Base-by-base conservation (phyloP, 306 rosid species). In the Acacia crassicarpa region DNA sequence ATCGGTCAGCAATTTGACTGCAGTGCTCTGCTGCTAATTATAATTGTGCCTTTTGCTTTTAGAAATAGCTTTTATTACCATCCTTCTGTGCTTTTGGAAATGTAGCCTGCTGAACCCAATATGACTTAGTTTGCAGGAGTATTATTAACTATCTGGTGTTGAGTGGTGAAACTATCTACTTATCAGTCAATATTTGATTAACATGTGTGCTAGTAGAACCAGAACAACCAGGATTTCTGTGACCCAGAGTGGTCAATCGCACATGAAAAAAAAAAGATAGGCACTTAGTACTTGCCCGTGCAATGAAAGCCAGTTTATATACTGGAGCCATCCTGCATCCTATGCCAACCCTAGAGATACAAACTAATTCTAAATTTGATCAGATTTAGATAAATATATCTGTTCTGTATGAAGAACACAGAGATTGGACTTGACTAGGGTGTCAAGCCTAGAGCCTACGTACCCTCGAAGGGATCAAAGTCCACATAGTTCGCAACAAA, bases 1-100 rank as follows among this genome's bases (percentile, higher is more conserved):
- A 86, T 89, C 92, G 32, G 99, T 95, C 84, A 85, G 95, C 75
- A 80, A 53, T 35, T 75, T 69, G 63, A 66, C 75, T 75, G 33
- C 38, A 40, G 67, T 84, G n/a, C 67, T 67, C 77, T 49, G 49
- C 83, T 84, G 59, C 76, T 65, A 68, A 63, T 33, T 49, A n/a
- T 15, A 75, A 76, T 43, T 35, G 22, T 14, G 9, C 11, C 53
- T 62, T 82, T 23, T 56, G 53, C 56, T 20, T 1, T 4, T 77
- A 19, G 56, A 82, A 73, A 40, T 44, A 59, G 80, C 75, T 33
- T 81, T 72, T 32, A 67, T 16, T 56, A 67, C 70, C 35, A 17
- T 67, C 51, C 4, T 78, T 30, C 58, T 53, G 43, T 74, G 67
- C 17, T 56, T 74, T 69, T 35, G 69, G 41, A 76, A 59, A 78